phyloP scores from a whole-genome alignment of 2,329 filamentous ascomycete genomes.

The Alternaria postmessia region DNA sequence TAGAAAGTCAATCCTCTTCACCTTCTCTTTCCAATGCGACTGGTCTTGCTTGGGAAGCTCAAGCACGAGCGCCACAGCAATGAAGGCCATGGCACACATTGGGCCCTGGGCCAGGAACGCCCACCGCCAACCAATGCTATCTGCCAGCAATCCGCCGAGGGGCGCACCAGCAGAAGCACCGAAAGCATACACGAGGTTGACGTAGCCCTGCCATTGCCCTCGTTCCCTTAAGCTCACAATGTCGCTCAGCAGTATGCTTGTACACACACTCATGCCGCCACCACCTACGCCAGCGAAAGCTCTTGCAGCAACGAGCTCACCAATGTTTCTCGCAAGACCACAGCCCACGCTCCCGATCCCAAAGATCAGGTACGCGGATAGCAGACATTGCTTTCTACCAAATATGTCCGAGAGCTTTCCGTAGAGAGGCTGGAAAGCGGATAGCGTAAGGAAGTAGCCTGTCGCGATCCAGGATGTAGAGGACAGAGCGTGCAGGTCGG shows the following conservation, averaged over 20 bases:
- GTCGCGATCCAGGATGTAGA: slow-evolving; percentile 77
- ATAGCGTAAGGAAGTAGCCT: slow-evolving; percentile 76
- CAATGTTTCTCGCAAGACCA: slow-evolving; percentile 69
- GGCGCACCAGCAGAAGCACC: slow-evolving; percentile 74
- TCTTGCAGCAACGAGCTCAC: slow-evolving; percentile 71
- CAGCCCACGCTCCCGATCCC: slow-evolving; percentile 70
- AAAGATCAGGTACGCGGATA: slow-evolving; percentile 71
- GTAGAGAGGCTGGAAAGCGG: slow-evolving; percentile 77
- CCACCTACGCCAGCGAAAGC: slow-evolving; percentile 71
- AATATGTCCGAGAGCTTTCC: slow-evolving; percentile 77
- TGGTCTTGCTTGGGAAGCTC: slow-evolving; percentile 67
- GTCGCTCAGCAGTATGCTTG: slow-evolving; percentile 74
- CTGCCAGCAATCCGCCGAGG: slow-evolving; percentile 74
- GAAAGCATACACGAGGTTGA: slow-evolving; percentile 75
- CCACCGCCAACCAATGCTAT: slow-evolving; percentile 79
- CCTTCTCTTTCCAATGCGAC: slow-evolving; percentile 70
- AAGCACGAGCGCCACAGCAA: slow-evolving; percentile 69
- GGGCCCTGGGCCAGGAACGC: slow-evolving; percentile 77
- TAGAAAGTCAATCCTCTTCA: slow-evolving; percentile 75
- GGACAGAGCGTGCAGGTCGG: slow-evolving; percentile 76
- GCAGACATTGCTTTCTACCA: slow-evolving; percentile 70
- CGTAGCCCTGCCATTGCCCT: slow-evolving; percentile 76
- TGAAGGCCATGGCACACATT: slow-evolving; percentile 70
- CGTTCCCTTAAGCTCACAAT: slow-evolving; percentile 73
- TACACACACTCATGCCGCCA: slow-evolving; percentile 75